Percentiles rank a stretch among this genome's conserved stretches.
Conservation (phyloP, 1,284 basidiomycete species). For the Lignosus rhinocerotis region DNA sequence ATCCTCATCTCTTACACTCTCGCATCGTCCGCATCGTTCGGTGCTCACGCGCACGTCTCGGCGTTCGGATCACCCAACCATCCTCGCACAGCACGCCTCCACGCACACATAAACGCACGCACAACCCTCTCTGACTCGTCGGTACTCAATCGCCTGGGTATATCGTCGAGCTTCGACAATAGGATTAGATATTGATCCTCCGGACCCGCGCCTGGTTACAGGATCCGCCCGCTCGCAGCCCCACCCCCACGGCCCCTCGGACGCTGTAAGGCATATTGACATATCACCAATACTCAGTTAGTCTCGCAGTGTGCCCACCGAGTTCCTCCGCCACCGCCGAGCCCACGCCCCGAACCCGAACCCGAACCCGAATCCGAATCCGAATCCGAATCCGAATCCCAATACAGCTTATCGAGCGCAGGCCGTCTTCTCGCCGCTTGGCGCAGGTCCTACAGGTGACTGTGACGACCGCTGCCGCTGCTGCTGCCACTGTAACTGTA, state of each 20-base stretch:
- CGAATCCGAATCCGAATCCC: not conserved
- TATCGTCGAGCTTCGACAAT: not conserved
- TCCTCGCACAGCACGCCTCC: not conserved
- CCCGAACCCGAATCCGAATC: too few relatives aligned
- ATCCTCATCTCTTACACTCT: too few relatives aligned
- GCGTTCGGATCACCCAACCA: not conserved
- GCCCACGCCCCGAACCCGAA: too few relatives aligned
- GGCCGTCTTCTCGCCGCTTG: constrained; percentile 3
- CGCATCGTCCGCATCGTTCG: too few relatives aligned
- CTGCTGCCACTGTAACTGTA: too few relatives aligned
- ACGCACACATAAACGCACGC: too few relatives aligned
- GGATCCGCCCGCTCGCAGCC: constrained; percentile 18
- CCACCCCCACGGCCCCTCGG: constrained; percentile 12
- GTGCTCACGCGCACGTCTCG: too few relatives aligned
- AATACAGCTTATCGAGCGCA: constrained; percentile 5
- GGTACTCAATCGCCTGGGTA: not conserved
- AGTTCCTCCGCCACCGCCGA: too few relatives aligned
- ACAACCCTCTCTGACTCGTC: not conserved
- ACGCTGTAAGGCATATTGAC: constrained; percentile 4
- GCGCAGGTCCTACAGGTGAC: not conserved
- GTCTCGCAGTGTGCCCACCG: too few relatives aligned
- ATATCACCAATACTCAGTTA: too few relatives aligned
- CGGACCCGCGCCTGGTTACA: constrained; percentile 8
- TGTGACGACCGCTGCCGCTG: too few relatives aligned
- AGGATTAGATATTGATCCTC: not conserved